Conservation (phyloP, 2,329 filamentous ascomycete genomes). For the Sporothrix luriei region DNA sequence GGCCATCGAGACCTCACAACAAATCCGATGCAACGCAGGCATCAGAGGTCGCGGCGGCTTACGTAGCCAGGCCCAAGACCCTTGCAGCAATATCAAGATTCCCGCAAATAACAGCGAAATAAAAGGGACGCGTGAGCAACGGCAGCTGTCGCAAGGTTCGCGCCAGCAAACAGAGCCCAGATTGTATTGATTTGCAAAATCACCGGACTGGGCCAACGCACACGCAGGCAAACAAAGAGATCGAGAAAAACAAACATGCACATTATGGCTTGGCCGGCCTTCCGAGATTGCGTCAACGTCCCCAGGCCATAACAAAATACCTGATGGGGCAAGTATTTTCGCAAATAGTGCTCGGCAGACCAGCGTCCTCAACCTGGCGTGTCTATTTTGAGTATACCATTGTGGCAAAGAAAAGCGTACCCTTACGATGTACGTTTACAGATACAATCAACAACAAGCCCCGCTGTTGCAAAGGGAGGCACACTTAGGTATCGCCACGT, state of each 20-base stretch:
- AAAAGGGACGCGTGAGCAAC: slow-evolving; percentile 15
- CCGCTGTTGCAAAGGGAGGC: background rate
- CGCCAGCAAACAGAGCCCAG: background rate
- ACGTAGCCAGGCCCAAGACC: background rate
- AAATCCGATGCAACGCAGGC: slow-evolving; percentile 5
- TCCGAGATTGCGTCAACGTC: slow-evolving; percentile 18
- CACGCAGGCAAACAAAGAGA: slow-evolving; percentile 5
- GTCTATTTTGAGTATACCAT: background rate
- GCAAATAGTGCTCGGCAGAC: slow-evolving; percentile 20
- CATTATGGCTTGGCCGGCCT: background rate
- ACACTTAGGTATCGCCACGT: background rate
- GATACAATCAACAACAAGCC: background rate
- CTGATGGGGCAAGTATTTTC: slow-evolving; percentile 9
- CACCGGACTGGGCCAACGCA: background rate
- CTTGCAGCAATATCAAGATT: background rate
- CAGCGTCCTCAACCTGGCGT: slow-evolving; percentile 22
- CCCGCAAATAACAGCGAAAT: slow-evolving; percentile 22
- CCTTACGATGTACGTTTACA: background rate
- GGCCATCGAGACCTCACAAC: slow-evolving; percentile 6
- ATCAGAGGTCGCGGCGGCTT: slow-evolving; percentile 12
- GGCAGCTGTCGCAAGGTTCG: background rate
- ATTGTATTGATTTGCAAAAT: background rate
- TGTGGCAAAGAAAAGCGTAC: too few relatives aligned
- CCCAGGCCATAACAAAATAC: background rate
- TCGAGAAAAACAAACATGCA: background rate